Conservation (phyloP, 2,329 filamentous ascomycete species). For the Fusarium coicis region DNA sequence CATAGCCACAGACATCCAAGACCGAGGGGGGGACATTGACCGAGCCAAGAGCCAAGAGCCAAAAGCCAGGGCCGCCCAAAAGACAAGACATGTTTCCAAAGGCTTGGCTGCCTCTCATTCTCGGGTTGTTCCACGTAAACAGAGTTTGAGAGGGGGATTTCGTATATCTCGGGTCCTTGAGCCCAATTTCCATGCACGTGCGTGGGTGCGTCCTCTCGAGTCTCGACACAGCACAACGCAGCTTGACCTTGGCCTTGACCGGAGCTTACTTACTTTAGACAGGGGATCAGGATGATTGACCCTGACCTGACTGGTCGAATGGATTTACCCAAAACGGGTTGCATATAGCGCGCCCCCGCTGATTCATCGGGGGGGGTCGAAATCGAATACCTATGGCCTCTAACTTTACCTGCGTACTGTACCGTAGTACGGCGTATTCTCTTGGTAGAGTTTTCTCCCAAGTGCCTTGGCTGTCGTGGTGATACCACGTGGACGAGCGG, state of each 20-base stretch:
- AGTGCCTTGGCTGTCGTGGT: background rate
- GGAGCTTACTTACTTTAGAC: background rate
- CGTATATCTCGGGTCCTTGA: conserved; percentile 41
- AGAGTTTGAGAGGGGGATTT: conserved; percentile 32
- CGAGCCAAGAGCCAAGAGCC: background rate
- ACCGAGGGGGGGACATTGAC: background rate
- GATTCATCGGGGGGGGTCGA: background rate
- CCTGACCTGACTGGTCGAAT: conserved; percentile 6
- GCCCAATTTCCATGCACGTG: conserved; percentile 24
- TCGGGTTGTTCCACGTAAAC: conserved; percentile 1
- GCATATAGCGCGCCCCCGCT: background rate
- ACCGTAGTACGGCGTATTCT: conserved; percentile 12
- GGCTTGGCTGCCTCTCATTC: conserved; percentile 14
- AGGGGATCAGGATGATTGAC: background rate
- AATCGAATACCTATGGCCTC: background rate
- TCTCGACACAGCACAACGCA: background rate
- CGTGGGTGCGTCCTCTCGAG: background rate
- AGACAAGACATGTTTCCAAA: background rate
- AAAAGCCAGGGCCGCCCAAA: background rate
- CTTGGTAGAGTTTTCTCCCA: background rate
- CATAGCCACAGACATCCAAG: conserved; percentile 1
- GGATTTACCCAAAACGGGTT: background rate
- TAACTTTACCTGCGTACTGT: no score
- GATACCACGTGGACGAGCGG: conserved; percentile 25
- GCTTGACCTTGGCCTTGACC: background rate